These are phyloP conservation scores for Detonula confervacea DNA, from an alignment of 352 stramenopile genomes.

Conservation along the genomic window DNA sequence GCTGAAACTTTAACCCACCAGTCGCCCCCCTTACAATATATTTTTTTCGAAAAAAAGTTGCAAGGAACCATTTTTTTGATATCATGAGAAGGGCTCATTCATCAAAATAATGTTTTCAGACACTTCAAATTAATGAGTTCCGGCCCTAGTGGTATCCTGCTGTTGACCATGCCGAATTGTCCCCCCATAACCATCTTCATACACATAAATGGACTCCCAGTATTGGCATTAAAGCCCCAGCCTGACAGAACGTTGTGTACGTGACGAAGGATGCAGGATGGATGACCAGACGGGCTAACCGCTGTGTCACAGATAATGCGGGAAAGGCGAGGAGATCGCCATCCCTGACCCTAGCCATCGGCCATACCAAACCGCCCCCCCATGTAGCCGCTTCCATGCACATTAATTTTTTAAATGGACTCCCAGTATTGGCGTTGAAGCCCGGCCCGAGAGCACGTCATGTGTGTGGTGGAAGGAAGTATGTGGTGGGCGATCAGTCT, in stretches of 20 bases:
- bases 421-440: too few relatives aligned
- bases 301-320: background rate
- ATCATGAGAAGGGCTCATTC: too few relatives aligned
- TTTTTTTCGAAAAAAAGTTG: too few relatives aligned
- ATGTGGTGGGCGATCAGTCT: too few relatives aligned
- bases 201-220: background rate
- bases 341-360: background rate
- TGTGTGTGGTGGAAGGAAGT: background rate
- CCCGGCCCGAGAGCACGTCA: too few relatives aligned
- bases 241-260: background rate
- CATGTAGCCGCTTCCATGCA: background rate
- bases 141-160: background rate
- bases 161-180: background rate
- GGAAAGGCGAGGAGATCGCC: background rate
- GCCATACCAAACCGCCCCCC: background rate
- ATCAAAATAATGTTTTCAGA: too few relatives aligned
- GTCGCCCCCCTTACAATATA: too few relatives aligned
- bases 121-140: too few relatives aligned
- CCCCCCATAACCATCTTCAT: background rate
- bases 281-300: too few relatives aligned
- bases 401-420: background rate
- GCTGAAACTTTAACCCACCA: too few relatives aligned
- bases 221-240: too few relatives aligned
- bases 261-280: background rate
- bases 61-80: too few relatives aligned